Evolutionary conservation across 345 rosid species (phyloP), one percentile per base, ranked within the genome.

Genomic region (Acer saccharum): DNA sequence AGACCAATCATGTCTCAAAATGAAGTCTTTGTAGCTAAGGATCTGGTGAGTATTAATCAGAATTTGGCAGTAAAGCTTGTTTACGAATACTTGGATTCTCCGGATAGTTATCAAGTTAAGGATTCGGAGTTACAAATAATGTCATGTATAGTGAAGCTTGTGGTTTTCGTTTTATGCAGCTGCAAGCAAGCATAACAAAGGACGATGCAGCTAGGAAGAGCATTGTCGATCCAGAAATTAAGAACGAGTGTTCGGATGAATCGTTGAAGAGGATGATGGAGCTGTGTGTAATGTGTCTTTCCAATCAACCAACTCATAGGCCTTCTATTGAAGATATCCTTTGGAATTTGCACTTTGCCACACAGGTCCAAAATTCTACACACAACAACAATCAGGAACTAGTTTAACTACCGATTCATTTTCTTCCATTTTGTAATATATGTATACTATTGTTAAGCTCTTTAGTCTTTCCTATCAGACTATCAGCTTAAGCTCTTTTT

Each of bases 281-380:
- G 60, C 71, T 89, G 27, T 82, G 90, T 65, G 57, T 80, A 0
- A 86, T 85, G 67, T 91, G 93, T 69, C 74, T 91, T 27, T 76
- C 85, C n/a, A 72, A 50, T 29, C 80, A 88, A 16, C 74, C 82
- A 41, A 62, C 64, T 14, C 70, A 71, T 17, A 83, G 92, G 73
- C 91, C 95, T 72, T 88, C 92, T 0, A 75, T 87, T 25, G 95
- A 87, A 54, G 93, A 88, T 68, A 83, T 86, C 54, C 84, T 89
- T 7, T 89, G 95, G 92, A 89, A 87, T 76, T 66, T 91, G 86
- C 90, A 88, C 68, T 91, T 88, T 76, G 93, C 92, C 2, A 78
- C 88, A 27, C 93, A 91, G 80, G 86, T 86, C 64, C 86, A 89
- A 70, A 90, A 79, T 68, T 76, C 78, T 7, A 72, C 52, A 35